phyloP scores from a whole-genome alignment of 2,329 filamentous ascomycete species.

The Cordyceps fumosorosea region DNA sequence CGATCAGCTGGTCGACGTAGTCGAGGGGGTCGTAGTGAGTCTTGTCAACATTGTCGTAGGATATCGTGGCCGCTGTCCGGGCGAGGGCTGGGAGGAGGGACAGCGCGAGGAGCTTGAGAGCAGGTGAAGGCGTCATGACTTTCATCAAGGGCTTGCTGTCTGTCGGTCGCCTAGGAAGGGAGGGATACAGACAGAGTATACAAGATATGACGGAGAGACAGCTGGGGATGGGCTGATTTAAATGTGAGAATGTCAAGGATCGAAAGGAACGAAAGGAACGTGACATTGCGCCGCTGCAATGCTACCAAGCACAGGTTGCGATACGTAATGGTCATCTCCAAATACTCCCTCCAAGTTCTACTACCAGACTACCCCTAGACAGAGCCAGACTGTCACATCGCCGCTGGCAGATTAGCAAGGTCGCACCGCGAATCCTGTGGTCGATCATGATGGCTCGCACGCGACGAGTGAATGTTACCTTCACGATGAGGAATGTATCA shows the following conservation, averaged over 20 bases:
- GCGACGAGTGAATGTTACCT: constrained; percentile 2
- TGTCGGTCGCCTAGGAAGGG: not conserved
- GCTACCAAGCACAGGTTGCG: not conserved
- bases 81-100: not conserved
- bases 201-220: too few relatives aligned
- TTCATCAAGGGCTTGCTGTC: not conserved
- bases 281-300: not conserved
- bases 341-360: not conserved
- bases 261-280: not conserved
- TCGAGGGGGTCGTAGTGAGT: constrained; percentile 24
- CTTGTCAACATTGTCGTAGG: not conserved
- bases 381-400: not conserved
- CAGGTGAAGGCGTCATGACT: not conserved
- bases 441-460: constrained; percentile 6
- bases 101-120: not conserved
- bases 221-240: not conserved
- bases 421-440: not conserved
- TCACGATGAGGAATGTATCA: not conserved
- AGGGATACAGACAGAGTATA: not conserved
- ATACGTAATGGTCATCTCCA: not conserved
- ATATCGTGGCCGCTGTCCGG: not conserved
- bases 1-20: constrained; percentile 35
- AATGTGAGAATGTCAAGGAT: not conserved
- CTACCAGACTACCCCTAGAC: not conserved
- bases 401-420: constrained; percentile 1